Evolutionary conservation across 2,329 filamentous ascomycete genomes (phyloP).

Genomic region (Sporothrix protearum): DNA sequence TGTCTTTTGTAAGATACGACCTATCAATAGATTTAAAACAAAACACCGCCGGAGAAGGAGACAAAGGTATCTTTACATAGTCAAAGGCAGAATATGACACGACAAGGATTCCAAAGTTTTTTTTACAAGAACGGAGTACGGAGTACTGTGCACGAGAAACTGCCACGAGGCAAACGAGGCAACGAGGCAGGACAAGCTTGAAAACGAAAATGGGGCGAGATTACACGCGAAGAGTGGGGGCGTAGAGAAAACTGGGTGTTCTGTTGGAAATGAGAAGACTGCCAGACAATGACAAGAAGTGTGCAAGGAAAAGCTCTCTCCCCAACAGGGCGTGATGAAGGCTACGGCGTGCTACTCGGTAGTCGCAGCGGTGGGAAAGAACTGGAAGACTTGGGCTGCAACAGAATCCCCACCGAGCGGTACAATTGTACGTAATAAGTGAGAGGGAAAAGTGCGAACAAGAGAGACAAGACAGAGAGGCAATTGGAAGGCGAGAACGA

Average conservation of each 20-base stretch:
- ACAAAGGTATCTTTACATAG: background rate
- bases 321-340: background rate
- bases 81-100: background rate
- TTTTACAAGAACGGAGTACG: background rate
- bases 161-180: conserved; percentile 3
- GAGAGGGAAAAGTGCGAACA: no score
- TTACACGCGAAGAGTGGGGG: background rate
- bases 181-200: background rate
- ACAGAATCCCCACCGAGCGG: conserved; percentile 3
- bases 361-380: background rate
- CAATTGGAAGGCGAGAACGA: background rate
- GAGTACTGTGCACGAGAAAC: background rate
- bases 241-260: background rate
- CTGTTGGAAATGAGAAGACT: background rate
- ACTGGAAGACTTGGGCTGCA: no score
- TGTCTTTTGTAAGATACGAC: background rate
- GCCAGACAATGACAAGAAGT: background rate
- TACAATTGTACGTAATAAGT: background rate
- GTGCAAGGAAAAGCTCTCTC: background rate
- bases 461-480: background rate
- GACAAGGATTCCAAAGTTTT: no score
- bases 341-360: background rate
- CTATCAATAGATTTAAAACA: background rate
- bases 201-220: background rate
- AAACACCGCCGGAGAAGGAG: background rate